Evolutionary conservation across 2,329 filamentous ascomycete genomes (phyloP), one percentile per base, ranked within the genome.

Genomic region (Trichophyton verrucosum): DNA sequence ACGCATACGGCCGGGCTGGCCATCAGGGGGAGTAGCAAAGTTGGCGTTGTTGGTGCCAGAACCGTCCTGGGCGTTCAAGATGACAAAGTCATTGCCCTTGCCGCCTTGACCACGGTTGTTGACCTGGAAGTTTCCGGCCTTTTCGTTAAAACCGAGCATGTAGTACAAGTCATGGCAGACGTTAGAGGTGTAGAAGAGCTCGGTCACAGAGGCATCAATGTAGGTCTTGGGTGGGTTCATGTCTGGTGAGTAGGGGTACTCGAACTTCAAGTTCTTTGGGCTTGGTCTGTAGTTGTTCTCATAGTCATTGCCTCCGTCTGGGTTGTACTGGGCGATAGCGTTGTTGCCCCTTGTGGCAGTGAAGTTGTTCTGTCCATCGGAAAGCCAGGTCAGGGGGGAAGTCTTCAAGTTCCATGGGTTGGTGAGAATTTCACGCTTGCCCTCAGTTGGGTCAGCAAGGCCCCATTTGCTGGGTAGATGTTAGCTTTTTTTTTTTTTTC

Each of bases 241-340:
- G 44, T 27, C 9, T 7, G 58, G 27, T 22, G 58, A 38, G 58
- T 60, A 63, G 47, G 62, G 62, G 56, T 63, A 63, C 27, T 61
- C 58, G 24, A 63, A 63, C 44, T 46, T 61, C 27, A 63, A 56
- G 24, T 33, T 22, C 17, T 15, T 11, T 36, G 46, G 51, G 42
- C 51, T 60, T 60, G 62, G 62, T 33, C 62, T 60, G 60, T 63
- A 63, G 58, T 63, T 63, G 58, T 63, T 63, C n/a, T 58, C 27
- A 42, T 63, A 63, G 22, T 49, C 44, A 53, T 40, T 63, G 7
- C 62, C 58, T 22, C 62, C 62, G 22, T 30, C 57, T 13, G 62
- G 62, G 47, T 63, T 63, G 38, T 47, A 36, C 55, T 63, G 62
- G 7, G 62, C 62, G 57, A 63, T 63, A 7, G 33, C 62, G 22